Conservation (phyloP, 805 yeast species). For the Clavispora vitiphila region DNA sequence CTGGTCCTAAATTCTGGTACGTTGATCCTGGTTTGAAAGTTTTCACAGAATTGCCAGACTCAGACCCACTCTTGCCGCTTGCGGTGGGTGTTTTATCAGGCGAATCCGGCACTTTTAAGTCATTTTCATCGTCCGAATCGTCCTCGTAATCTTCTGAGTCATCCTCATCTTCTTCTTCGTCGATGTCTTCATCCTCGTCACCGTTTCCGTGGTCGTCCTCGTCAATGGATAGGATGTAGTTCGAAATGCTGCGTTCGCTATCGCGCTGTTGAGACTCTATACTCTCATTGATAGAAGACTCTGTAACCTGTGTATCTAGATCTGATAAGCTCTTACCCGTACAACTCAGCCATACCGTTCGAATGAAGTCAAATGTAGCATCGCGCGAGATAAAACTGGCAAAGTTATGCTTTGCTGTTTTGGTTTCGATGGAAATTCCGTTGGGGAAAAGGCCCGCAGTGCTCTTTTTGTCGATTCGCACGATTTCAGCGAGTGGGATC, state of each 20-base stretch:
- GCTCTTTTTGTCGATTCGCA: constrained; percentile 68
- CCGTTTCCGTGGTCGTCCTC: constrained; percentile 11
- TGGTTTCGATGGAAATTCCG: constrained; percentile 71
- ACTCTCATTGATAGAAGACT: constrained; percentile 2
- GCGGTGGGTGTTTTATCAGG: background rate
- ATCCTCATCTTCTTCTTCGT: constrained; percentile 4
- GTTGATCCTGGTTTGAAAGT: constrained; percentile 23
- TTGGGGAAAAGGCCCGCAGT: constrained; percentile 91
- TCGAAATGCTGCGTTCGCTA: constrained; percentile 8
- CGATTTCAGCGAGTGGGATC: constrained; percentile 66
- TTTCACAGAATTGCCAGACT: background rate
- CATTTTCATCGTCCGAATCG: background rate
- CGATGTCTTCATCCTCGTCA: constrained; percentile 3
- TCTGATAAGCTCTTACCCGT: constrained; percentile 16
- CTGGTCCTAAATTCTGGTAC: constrained; percentile 37
- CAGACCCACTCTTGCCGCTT: background rate
- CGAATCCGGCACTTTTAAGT: background rate
- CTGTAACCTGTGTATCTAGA: constrained; percentile 1
- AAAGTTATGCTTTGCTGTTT: constrained; percentile 62
- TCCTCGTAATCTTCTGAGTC: background rate
- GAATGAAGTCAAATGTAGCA: constrained; percentile 63
- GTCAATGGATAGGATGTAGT: constrained; percentile 13
- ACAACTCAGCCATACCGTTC: constrained; percentile 55
- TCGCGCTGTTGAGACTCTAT: background rate
- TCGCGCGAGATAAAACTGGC: constrained; percentile 87